Evolutionary conservation across 768 basidiomycete genomes (phyloP), one percentile per base, ranked within the genome.

Genomic region (Artomyces pyxidatus): DNA sequence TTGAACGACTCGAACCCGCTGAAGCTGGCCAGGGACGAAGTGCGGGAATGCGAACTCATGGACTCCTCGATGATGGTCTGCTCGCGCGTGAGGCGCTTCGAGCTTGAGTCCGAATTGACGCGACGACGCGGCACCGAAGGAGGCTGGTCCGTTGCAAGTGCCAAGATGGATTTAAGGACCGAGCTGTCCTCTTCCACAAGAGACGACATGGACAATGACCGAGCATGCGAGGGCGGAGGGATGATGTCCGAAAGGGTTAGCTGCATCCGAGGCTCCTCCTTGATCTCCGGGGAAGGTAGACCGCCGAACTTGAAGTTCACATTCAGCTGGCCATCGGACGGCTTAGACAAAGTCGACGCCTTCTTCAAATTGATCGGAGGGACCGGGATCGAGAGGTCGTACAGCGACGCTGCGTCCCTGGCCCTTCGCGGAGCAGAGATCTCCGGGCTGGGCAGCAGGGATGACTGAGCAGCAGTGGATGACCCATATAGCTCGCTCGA

Each of bases 251-350:
- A 80, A 21, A 88, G 67, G 3, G 85, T 85, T 42, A 83, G 59
- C 0, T 71, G 72, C 42, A 67, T 62, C 48, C 59, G 55, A 16
- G 51, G 48, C 25, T 56, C 25, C 10, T 51, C 37, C 28, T 22
- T 37, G 40, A 53, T n/a, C 47, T 62, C 50, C 32, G 51, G 43
- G 1, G 59, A 53, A 0, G 65, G 60, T 4, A 62, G 65, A 21
- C 85, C 85, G 22, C 87, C 86, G 51, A 88, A 90, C 59, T 74
- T 84, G 75, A 90, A 89, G 19, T 79, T 75, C 7, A 68, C 73
- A 53, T 88, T 81, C 39, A 89, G 73, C 53, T 81, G 71, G 0
- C 86, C 87, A 51, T 83, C 71, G 0, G 83, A 84, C 11, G 60
- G 59, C 45, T 70, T 65, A 5, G 75, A 67, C 7, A 56, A 51